phyloP scores from a whole-genome alignment of 192 early-diverging fungal species.

The Radiomyces spectabilis region DNA sequence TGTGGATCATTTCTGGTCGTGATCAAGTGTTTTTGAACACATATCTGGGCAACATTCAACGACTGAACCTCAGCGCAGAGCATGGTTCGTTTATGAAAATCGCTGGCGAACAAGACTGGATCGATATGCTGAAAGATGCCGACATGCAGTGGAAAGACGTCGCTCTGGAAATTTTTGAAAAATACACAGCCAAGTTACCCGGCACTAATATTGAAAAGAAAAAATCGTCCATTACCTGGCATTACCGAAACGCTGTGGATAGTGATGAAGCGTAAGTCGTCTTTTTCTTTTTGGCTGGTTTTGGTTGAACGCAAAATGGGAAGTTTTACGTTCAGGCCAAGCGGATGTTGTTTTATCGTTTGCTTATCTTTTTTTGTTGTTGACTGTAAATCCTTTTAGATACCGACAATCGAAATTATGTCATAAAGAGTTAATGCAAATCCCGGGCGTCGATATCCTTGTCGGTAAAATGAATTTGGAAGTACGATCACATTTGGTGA shows the following conservation, averaged over 20 bases:
- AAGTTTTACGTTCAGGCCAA: too few relatives aligned
- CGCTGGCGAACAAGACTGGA: conserved; percentile 66
- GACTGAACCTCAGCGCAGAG: conserved; percentile 85
- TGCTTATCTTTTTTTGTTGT: not conserved
- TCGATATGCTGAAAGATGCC: conserved; percentile 58
- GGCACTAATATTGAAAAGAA: conserved; percentile 92
- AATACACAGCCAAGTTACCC: conserved; percentile 86
- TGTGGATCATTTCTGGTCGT: conserved; percentile 89
- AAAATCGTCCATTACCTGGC: conserved; percentile 91
- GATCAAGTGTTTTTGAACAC: conserved; percentile 79
- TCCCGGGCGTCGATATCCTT: conserved; percentile 78
- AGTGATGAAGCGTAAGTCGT: conserved; percentile 14
- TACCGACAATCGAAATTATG: conserved; percentile 9
- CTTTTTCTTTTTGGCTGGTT: too few relatives aligned
- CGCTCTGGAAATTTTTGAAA: conserved; percentile 82
- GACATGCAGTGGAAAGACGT: conserved; percentile 88
- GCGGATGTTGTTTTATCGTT: too few relatives aligned
- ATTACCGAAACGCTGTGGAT: conserved; percentile 63
- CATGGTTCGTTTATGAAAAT: conserved; percentile 93
- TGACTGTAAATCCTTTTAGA: not conserved
- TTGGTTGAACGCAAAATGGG: too few relatives aligned
- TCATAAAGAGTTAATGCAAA: conserved; percentile 7
- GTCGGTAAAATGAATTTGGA: conserved; percentile 97
- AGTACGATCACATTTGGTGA: conserved; percentile 84
- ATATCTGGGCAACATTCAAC: conserved; percentile 71